These are phyloP conservation scores for Brassica incana DNA, from an alignment of 345 rosid genomes.

Conservation along the genomic window DNA sequence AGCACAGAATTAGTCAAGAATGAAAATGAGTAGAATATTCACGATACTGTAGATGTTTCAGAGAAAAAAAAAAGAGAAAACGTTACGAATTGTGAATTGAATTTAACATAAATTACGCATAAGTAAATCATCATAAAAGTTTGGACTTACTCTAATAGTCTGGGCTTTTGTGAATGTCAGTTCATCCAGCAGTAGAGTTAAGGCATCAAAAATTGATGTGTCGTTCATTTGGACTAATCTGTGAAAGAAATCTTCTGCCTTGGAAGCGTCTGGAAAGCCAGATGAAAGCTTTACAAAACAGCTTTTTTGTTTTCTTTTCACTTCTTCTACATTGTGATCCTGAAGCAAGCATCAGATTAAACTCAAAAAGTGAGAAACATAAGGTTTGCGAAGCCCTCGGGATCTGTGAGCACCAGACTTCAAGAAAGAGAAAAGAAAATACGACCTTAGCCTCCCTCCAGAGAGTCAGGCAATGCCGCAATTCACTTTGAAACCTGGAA, in stretches of 20 bases:
- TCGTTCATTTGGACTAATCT: conserved; percentile 69
- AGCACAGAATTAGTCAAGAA: conserved; percentile 10
- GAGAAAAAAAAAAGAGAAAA: neutral
- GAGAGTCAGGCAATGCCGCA: conserved; percentile 61
- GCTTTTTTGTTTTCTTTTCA: conserved; percentile 45
- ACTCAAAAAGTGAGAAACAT: conserved; percentile 8
- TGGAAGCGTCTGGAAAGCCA: conserved; percentile 68
- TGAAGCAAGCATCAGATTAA: conserved; percentile 42
- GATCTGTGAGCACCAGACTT: conserved; percentile 18
- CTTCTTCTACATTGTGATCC: conserved; percentile 57
- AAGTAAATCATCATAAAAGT: conserved; percentile 2
- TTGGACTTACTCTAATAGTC: conserved; percentile 46
- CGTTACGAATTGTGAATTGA: conserved; percentile 18
- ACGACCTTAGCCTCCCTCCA: conserved; percentile 51
- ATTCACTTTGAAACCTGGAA: conserved; percentile 79
- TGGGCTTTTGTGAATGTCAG: conserved; percentile 43
- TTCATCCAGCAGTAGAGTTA: conserved; percentile 59
- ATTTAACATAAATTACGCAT: conserved; percentile 8
- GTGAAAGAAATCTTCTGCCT: conserved; percentile 71
- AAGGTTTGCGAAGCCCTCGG: conserved; percentile 16
- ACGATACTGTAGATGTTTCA: conserved; percentile 18
- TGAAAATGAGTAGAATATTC: neutral
- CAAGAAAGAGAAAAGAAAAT: conserved; percentile 2
- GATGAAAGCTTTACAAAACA: conserved; percentile 69
- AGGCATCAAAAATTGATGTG: conserved; percentile 49